phyloP scores from a whole-genome alignment of 2,329 filamentous ascomycete genomes.

The Talaromyces piceae region DNA sequence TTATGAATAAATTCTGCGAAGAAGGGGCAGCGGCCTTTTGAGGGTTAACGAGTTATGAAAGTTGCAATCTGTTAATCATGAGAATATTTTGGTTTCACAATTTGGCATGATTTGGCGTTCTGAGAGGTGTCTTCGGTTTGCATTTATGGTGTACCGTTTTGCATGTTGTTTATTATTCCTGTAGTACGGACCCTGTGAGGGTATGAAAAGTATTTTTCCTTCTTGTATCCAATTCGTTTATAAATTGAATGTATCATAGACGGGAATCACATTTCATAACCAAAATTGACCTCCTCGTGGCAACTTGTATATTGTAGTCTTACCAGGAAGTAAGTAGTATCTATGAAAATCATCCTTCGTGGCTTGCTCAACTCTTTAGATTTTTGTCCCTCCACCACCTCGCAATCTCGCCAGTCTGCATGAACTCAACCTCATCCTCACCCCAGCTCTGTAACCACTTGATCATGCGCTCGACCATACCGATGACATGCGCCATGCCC shows the following conservation, averaged over 20 bases:
- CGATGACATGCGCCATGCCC: conserved; percentile 55
- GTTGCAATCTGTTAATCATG: too few relatives aligned
- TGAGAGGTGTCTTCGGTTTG: not conserved
- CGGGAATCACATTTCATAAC: too few relatives aligned
- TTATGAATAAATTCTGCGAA: conserved; percentile 46
- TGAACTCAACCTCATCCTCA: conserved; percentile 24
- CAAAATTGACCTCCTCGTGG: too few relatives aligned
- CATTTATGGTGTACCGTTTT: not conserved
- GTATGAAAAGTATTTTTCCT: too few relatives aligned
- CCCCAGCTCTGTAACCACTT: conserved; percentile 41
- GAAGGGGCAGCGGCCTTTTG: too few relatives aligned
- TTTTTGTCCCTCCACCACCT: conserved; percentile 21
- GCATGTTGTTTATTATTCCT: too few relatives aligned
- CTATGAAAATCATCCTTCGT: not conserved
- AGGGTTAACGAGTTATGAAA: not conserved
- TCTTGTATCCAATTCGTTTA: too few relatives aligned
- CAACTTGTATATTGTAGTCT: too few relatives aligned
- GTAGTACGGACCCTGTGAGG: too few relatives aligned
- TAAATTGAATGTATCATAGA: too few relatives aligned
- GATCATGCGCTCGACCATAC: conserved; percentile 49
- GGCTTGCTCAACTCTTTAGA: not conserved
- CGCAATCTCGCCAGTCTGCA: conserved; percentile 23
- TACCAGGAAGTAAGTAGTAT: not conserved
- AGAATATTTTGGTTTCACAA: not conserved
- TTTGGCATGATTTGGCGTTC: not conserved